A percentile compares a stretch with the other conserved stretches of the same genome.
phyloP scores from a whole-genome alignment of 2,329 filamentous ascomycete species.

The Trichoderma sp. region DNA sequence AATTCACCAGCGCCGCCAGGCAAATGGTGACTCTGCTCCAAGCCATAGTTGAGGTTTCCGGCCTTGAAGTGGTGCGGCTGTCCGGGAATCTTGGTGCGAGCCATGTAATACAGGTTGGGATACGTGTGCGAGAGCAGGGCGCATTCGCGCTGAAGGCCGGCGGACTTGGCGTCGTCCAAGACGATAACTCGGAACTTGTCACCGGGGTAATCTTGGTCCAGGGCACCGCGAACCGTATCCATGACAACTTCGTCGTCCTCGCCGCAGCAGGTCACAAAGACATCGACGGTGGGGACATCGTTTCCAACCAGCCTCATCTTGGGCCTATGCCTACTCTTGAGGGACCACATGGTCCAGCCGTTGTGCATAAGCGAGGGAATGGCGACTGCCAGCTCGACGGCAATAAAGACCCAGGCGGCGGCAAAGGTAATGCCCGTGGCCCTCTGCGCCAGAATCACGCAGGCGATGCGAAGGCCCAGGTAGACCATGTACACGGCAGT shows the following conservation, averaged over 20 bases:
- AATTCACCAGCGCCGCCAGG: slow-evolving; percentile 59
- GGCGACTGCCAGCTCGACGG: slow-evolving; percentile 55
- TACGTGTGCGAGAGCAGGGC: slow-evolving; percentile 44
- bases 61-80: slow-evolving; percentile 63
- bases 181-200: slow-evolving; percentile 57
- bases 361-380: slow-evolving; percentile 60
- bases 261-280: slow-evolving; percentile 60
- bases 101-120: slow-evolving; percentile 56
- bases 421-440: slow-evolving; percentile 45
- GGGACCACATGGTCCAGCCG: slow-evolving; percentile 58
- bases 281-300: slow-evolving; percentile 57
- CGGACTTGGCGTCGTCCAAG: slow-evolving; percentile 57
- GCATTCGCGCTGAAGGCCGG: slow-evolving; percentile 46
- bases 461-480: slow-evolving; percentile 54
- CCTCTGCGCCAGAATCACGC: slow-evolving; percentile 55
- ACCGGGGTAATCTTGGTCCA: slow-evolving; percentile 56
- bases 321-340: slow-evolving; percentile 57
- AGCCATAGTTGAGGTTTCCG: slow-evolving; percentile 64
- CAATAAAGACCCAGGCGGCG: slow-evolving; percentile 61
- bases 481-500: slow-evolving; percentile 52
- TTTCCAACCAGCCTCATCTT: slow-evolving; percentile 55
- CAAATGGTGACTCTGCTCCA: slow-evolving; percentile 53
- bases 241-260: slow-evolving; percentile 59
- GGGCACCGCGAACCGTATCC: slow-evolving; percentile 59
- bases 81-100: slow-evolving; percentile 52